phyloP scores from a whole-genome alignment of 225 moss, liverwort and hornwort genomes.

The Sphagnum tenellum region DNA sequence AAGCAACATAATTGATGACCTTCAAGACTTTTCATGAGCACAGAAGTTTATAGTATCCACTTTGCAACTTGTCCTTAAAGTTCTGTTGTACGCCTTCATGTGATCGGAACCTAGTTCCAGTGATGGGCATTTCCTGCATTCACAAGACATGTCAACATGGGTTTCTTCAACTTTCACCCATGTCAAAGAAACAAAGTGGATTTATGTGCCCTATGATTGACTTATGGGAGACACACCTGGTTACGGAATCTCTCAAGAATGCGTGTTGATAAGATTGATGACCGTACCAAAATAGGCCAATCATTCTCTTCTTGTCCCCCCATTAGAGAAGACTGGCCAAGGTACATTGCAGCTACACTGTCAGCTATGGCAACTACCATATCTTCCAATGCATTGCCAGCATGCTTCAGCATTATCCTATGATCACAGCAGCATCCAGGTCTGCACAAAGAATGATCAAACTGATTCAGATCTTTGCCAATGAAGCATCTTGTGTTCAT shows the following conservation, averaged over 20 bases:
- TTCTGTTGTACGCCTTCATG: too few relatives aligned
- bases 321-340: conserved; percentile 59
- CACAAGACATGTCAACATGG: too few relatives aligned
- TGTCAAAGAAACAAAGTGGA: not conserved
- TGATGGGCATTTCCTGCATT: too few relatives aligned
- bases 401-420: conserved; percentile 46
- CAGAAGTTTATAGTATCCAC: too few relatives aligned
- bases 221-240: conserved; percentile 36
- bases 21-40: too few relatives aligned
- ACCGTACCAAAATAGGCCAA: conserved; percentile 72
- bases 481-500: too few relatives aligned
- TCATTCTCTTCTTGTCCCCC: conserved; percentile 40
- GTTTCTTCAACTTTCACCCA: too few relatives aligned
- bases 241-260: conserved; percentile 92
- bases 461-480: not conserved
- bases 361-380: conserved; percentile 78
- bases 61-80: too few relatives aligned
- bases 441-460: conserved; percentile 23
- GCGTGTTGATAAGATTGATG: conserved; percentile 83
- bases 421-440: conserved; percentile 61
- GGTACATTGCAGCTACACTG: conserved; percentile 67
- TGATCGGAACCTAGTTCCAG: too few relatives aligned
- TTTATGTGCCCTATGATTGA: not conserved
- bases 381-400: conserved; percentile 65
- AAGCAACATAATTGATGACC: too few relatives aligned